phyloP scores from a whole-genome alignment of 257 asterid species.

The Handroanthus guayacan region DNA sequence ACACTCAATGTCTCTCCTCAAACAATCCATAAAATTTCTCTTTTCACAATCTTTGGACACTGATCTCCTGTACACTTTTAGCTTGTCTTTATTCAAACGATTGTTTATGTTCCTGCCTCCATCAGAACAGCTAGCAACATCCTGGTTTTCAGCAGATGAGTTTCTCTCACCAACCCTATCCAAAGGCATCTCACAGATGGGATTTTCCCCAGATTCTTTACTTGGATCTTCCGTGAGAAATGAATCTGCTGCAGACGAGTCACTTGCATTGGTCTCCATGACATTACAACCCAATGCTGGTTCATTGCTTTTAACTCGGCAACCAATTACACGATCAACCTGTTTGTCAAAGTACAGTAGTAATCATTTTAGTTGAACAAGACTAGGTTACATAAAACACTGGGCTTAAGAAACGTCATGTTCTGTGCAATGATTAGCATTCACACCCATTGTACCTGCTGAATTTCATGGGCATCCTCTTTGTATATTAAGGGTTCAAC shows the following conservation, averaged over 20 bases:
- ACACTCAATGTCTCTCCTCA: conserved; percentile 31
- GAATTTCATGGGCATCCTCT: conserved; percentile 30
- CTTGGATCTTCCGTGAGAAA: conserved; percentile 37
- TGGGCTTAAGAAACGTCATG: not conserved
- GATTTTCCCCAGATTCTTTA: conserved; percentile 35
- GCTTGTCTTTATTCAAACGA: conserved; percentile 39
- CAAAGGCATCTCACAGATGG: conserved; percentile 36
- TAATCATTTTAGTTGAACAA: not conserved
- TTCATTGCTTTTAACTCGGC: conserved; percentile 52
- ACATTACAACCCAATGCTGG: conserved; percentile 26
- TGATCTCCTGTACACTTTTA: conserved; percentile 64
- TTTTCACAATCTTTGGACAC: conserved; percentile 50
- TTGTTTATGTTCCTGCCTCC: conserved; percentile 38
- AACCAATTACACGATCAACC: conserved; percentile 75
- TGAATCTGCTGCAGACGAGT: conserved; percentile 41
- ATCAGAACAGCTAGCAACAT: conserved; percentile 46
- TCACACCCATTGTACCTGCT: conserved; percentile 40
- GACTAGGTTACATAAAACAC: not conserved
- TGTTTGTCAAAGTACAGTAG: conserved; percentile 35
- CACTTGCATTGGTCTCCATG: conserved; percentile 39
- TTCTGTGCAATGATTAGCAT: not conserved
- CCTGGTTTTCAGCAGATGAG: conserved; percentile 36
- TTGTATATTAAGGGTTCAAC: conserved; percentile 34
- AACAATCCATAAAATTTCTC: conserved; percentile 39
- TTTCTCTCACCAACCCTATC: conserved; percentile 41